A percentile compares a stretch with the other conserved stretches of the same genome.
These are phyloP conservation scores for Arctostaphylos glauca DNA, from an alignment of 148 eudicot species.

Conservation along the genomic window DNA sequence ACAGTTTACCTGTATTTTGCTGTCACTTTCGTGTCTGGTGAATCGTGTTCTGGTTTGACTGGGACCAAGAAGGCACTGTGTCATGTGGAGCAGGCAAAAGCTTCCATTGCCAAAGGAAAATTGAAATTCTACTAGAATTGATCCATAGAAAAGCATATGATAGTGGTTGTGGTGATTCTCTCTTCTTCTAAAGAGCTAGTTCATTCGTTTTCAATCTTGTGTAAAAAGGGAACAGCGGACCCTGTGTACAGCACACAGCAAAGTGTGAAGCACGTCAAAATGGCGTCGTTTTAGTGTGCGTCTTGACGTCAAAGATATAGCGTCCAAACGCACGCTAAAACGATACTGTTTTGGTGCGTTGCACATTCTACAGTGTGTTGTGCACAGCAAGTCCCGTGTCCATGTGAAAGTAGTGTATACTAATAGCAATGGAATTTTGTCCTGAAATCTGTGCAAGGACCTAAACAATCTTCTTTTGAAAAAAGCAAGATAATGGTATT, in stretches of 20 bases:
- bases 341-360: too few species aligned
- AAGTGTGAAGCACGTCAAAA: too few species aligned
- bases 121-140: constrained; percentile 45
- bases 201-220: constrained; percentile 15
- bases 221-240: not conserved
- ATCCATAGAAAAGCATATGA: not conserved
- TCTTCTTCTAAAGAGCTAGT: not conserved
- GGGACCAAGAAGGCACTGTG: constrained; percentile 61
- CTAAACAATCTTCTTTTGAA: not conserved
- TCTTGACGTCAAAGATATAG: too few species aligned
- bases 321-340: too few species aligned
- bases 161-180: not conserved
- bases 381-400: too few species aligned
- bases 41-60: constrained; percentile 53
- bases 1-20: constrained; percentile 88
- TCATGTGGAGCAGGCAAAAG: constrained; percentile 47
- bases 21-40: constrained; percentile 58
- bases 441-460: not conserved
- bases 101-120: constrained; percentile 51
- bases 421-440: not conserved
- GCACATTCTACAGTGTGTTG: too few species aligned
- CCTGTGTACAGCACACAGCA: too few species aligned
- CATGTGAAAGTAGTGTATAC: not conserved
- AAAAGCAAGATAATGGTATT: not conserved
- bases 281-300: too few species aligned